Conservation (phyloP, 129 eudicot genomes). For the Flaveria robusta region DNA sequence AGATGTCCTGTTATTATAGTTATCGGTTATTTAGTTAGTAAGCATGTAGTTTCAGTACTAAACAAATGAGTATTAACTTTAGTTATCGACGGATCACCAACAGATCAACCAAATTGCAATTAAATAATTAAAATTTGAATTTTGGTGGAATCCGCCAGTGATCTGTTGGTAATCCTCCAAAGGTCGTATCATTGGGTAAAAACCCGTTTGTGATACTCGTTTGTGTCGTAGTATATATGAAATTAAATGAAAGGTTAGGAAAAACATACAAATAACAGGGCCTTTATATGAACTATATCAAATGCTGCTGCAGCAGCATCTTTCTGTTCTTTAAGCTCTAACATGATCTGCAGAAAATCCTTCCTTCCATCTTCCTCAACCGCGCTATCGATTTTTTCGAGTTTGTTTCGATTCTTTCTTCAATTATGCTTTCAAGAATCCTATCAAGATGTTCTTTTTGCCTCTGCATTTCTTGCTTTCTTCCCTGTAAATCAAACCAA, state of each 20-base stretch:
- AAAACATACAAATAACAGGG: slow-evolving; percentile 27
- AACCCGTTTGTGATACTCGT: too few species aligned
- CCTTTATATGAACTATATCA: slow-evolving; percentile 33
- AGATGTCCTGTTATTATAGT: slow-evolving; percentile 32
- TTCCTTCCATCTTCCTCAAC: slow-evolving; percentile 27
- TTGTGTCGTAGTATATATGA: not conserved
- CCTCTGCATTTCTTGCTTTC: slow-evolving; percentile 38
- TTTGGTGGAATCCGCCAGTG: too few species aligned
- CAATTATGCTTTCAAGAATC: slow-evolving; percentile 25
- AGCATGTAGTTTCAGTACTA: too few species aligned
- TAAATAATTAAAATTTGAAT: too few species aligned
- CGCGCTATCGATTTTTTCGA: not conserved
- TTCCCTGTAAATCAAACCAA: slow-evolving; percentile 43
- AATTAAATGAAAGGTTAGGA: not conserved
- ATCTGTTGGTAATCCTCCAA: too few species aligned
- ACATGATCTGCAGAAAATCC: slow-evolving; percentile 43
- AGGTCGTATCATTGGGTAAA: too few species aligned
- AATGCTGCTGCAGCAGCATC: slow-evolving; percentile 20
- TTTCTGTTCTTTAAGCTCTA: slow-evolving; percentile 33
- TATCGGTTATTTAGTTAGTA: not conserved
- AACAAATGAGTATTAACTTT: too few species aligned
- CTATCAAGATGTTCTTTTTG: slow-evolving; percentile 34
- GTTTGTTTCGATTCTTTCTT: slow-evolving; percentile 27
- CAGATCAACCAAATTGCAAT: too few species aligned
- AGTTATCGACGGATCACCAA: too few species aligned